Conservation (phyloP, 768 basidiomycete species). For the Lentinula edodes region DNA sequence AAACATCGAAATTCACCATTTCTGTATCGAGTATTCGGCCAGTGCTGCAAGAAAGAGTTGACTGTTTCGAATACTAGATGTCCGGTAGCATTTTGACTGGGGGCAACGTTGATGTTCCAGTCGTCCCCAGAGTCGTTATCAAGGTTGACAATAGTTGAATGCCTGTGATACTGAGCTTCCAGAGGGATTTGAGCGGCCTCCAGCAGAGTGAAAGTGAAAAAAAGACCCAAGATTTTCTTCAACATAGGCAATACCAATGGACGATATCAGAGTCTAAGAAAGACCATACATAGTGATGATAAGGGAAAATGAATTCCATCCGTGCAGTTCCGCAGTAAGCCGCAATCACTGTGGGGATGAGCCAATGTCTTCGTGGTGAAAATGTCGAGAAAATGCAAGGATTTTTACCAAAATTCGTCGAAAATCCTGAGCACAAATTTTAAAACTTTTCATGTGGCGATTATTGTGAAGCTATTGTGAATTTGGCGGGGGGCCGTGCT, state of each 20-base stretch:
- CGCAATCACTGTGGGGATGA: background rate
- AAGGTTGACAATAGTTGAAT: background rate
- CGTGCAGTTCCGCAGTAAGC: background rate
- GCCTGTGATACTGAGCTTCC: background rate
- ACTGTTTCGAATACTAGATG: constrained; percentile 25
- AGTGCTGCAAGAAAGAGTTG: constrained; percentile 26
- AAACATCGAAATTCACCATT: constrained; percentile 14
- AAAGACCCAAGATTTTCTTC: background rate
- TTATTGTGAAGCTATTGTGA: too few species aligned
- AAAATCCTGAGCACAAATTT: too few species aligned
- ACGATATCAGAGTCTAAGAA: background rate
- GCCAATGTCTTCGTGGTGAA: too few species aligned
- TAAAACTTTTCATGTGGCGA: too few species aligned
- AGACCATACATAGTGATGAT: too few species aligned
- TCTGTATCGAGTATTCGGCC: constrained; percentile 27
- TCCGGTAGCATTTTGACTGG: constrained; percentile 18
- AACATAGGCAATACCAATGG: background rate
- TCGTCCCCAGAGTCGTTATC: background rate
- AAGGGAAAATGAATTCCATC: too few species aligned
- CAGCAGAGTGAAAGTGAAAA: background rate
- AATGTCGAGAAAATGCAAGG: too few species aligned
- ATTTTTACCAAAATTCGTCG: too few species aligned
- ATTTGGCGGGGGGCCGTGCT: too few species aligned
- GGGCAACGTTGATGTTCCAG: background rate
- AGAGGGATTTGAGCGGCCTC: background rate